Base-by-base conservation (phyloP, 345 rosid species). In the Pseudoturritis turrita region DNA sequence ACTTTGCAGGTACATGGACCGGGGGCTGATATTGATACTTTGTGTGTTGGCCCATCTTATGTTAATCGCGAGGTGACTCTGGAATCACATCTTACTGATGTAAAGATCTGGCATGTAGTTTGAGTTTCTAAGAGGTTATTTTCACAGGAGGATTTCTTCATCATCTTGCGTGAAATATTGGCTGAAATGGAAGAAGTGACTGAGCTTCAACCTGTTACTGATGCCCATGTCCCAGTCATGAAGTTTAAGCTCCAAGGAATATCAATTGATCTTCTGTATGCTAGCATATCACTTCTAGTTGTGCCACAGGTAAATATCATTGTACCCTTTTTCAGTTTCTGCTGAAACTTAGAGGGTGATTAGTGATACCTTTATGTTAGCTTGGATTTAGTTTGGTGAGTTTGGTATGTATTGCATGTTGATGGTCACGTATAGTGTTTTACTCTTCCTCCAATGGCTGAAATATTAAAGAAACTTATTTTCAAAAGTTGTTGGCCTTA, bases 161-260 rank as follows among this genome's bases (percentile, higher is more conserved):
- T 84, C 68, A 69, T 79, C 52, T 79, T 93, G 85, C 91, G 82
- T 78, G 81, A 81, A 52, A 82, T 80, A 26, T 67, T 90, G 61
- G 85, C 84, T 41, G 88, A 86, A 63, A 84, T 83, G 89, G 95
- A 87, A 77, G 94, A 89, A 77, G 88, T 93, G 15, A 82, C 88
- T 14, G 97, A 94, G 74, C 82, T 94, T 55, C 98, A 94, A 67
- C 92, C 97, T 21, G 85, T 94, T 78, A 87, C 98, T 4, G 89
- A 94, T 83, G 96, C 97, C 63, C 91, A 94, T 73, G 98, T 94
- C 19, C 97, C 98, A 22, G 96, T 90, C 37, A 87, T 93, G 98
- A 93, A 87, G 68, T 89, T 93, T 68, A 93, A 90, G 79, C 90
- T 87, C 55, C 88, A 84, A 69, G 95, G 95, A 77, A 87, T 89